Evolutionary conservation across 495 filamentous ascomycete genomes (phyloP).

Genomic region (Viridothelium virens): DNA sequence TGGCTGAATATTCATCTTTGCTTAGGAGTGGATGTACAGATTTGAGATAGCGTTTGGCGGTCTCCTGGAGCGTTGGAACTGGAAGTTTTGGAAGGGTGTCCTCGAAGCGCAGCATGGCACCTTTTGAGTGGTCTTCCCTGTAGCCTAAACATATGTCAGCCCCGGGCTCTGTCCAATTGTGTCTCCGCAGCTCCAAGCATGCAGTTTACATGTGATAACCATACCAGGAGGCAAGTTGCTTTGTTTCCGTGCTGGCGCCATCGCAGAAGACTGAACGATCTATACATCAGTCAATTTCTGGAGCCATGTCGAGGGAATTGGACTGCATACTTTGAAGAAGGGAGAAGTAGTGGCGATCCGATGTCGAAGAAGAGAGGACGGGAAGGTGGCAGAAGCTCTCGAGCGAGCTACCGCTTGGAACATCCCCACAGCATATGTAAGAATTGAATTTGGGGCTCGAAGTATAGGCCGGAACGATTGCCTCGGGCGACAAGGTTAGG

Average conservation of each 20-base stretch:
- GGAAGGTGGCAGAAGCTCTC: slow-evolving; percentile 24
- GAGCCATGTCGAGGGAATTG: neutral
- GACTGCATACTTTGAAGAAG: slow-evolving; percentile 19
- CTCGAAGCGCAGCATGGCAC: slow-evolving; percentile 91
- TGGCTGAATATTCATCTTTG: slow-evolving; percentile 61
- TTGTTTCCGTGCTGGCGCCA: slow-evolving; percentile 24
- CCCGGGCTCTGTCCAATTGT: neutral
- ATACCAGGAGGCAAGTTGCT: slow-evolving; percentile 21
- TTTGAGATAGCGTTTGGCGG: slow-evolving; percentile 82
- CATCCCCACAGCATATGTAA: slow-evolving; percentile 19
- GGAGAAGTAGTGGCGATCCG: slow-evolving; percentile 15
- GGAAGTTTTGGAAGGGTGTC: slow-evolving; percentile 87
- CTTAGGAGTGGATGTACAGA: slow-evolving; percentile 77
- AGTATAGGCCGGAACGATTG: neutral
- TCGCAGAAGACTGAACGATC: slow-evolving; percentile 14
- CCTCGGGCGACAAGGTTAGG: neutral
- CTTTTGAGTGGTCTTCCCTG: slow-evolving; percentile 83
- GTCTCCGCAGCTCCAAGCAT: neutral
- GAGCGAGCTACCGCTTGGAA: slow-evolving; percentile 30
- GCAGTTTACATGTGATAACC: slow-evolving; percentile 23
- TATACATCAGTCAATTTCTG: slow-evolving; percentile 7
- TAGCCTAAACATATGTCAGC: slow-evolving; percentile 53
- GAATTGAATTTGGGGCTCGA: neutral
- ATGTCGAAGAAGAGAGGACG: slow-evolving; percentile 17
- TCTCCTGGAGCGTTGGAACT: slow-evolving; percentile 91